Evolutionary conservation across 306 rosid species (phyloP).

Genomic region (Vigna unguiculata): DNA sequence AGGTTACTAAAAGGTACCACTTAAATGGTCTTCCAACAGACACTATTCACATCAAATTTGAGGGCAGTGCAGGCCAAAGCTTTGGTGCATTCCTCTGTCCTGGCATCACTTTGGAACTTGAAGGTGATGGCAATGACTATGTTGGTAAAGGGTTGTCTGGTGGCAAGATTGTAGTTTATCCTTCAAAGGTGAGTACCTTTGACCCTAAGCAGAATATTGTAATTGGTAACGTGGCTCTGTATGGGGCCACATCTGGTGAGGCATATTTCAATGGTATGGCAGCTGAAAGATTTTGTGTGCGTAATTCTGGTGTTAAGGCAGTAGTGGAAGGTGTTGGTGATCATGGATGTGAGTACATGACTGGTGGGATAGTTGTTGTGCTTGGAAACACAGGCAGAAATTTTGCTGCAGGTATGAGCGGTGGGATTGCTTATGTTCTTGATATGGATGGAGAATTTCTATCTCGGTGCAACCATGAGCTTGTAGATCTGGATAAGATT

Average conservation of each 20-base stretch:
- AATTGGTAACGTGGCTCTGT: conserved; percentile 29
- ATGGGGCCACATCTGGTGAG: conserved; percentile 24
- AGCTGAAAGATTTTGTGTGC: conserved; percentile 27
- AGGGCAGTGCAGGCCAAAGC: conserved; percentile 23
- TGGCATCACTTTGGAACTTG: conserved; percentile 19
- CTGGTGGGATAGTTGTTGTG: conserved; percentile 19
- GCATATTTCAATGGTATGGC: conserved; percentile 32
- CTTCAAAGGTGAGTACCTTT: conserved; percentile 18
- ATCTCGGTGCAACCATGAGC: conserved; percentile 19
- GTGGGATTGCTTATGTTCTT: conserved; percentile 25
- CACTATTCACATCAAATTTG: conserved; percentile 14
- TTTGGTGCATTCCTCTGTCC: conserved; percentile 25
- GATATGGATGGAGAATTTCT: conserved; percentile 14
- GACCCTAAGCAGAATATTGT: conserved; percentile 22
- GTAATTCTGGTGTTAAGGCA: conserved; percentile 19
- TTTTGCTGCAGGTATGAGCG: conserved; percentile 26
- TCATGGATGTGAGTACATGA: conserved; percentile 30
- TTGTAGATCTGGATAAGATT: conserved; percentile 22
- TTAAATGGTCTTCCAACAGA: conserved; percentile 24
- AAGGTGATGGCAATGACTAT: conserved; percentile 22
- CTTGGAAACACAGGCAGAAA: conserved; percentile 27
- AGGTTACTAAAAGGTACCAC: background rate
- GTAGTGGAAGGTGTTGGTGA: conserved; percentile 30
- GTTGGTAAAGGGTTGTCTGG: conserved; percentile 26
- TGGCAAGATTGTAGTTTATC: conserved; percentile 18